A percentile compares a stretch with the other conserved stretches of the same genome.
These are phyloP conservation scores for Silene uniflora DNA, from an alignment of 148 eudicot genomes.

Conservation along the genomic window DNA sequence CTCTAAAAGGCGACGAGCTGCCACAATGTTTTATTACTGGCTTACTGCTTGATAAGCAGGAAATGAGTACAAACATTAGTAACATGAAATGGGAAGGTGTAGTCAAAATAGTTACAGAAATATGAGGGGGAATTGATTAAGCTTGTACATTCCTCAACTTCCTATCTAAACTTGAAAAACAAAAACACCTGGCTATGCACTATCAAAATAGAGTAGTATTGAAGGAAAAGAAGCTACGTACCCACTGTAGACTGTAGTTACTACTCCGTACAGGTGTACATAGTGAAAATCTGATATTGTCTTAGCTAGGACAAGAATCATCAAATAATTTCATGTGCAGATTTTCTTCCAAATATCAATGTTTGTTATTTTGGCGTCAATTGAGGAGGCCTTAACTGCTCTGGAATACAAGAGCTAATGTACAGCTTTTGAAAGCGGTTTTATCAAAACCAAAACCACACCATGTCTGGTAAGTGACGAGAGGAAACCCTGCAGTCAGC, in stretches of 20 bases:
- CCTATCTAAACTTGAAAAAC: no score
- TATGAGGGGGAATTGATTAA: background rate
- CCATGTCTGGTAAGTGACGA: background rate
- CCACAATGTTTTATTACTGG: background rate
- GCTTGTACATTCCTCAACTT: no score
- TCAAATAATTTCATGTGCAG: background rate
- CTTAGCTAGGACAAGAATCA: no score
- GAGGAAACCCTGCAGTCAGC: background rate
- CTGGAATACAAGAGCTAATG: no score
- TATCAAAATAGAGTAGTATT: no score
- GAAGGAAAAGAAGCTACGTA: no score
- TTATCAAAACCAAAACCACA: background rate
- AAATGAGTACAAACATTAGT: constrained; percentile 3
- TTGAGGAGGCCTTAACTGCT: background rate
- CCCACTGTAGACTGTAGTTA: no score
- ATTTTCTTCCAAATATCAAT: background rate
- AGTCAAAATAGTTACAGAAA: no score
- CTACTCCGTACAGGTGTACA: no score
- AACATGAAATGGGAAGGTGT: background rate
- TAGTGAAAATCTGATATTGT: no score
- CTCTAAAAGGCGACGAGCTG: constrained; percentile 27
- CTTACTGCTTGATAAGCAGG: background rate
- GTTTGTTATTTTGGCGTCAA: background rate
- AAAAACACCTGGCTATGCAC: no score
- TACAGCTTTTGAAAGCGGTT: background rate